A percentile compares a stretch with the other conserved stretches of the same genome.
Conservation (phyloP, 2,329 filamentous ascomycete genomes). For the Thelonectria rubi region DNA sequence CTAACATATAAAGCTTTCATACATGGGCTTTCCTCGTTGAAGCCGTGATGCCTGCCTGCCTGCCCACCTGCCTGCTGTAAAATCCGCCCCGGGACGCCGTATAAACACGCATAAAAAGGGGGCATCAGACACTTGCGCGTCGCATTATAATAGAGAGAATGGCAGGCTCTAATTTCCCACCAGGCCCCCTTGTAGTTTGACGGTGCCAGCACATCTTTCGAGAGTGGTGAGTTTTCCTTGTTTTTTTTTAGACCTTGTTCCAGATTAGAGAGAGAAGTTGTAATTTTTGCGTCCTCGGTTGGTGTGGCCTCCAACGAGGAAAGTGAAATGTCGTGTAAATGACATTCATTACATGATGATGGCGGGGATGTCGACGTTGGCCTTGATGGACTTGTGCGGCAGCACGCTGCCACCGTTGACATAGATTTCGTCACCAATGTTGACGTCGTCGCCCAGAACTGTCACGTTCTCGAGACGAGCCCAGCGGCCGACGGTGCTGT, state of each 20-base stretch:
- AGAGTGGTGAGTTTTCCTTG: conserved; percentile 42
- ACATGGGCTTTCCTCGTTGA: conserved; percentile 24
- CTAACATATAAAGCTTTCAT: conserved; percentile 36
- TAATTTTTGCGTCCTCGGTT: conserved; percentile 12
- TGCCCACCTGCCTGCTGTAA: conserved; percentile 37
- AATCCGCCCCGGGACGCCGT: conserved; percentile 41
- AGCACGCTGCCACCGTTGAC: conserved; percentile 96
- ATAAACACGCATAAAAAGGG: conserved; percentile 44
- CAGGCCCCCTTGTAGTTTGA: conserved; percentile 35
- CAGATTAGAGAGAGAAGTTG: conserved; percentile 26
- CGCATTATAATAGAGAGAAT: conserved; percentile 40
- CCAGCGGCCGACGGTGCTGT: conserved; percentile 95
- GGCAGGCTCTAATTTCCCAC: conserved; percentile 35
- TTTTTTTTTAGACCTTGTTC: conserved; percentile 34
- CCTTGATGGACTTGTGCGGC: conserved; percentile 98
- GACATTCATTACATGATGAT: conserved; percentile 68
- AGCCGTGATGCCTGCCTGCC: conserved; percentile 28
- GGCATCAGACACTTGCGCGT: conserved; percentile 42
- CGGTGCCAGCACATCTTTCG: conserved; percentile 41
- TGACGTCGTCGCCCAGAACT: conserved; percentile 97
- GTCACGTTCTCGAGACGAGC: conserved; percentile 96
- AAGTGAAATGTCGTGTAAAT: conserved; percentile 11
- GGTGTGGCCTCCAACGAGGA: conserved; percentile 38
- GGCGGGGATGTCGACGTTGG: conserved; percentile 85
- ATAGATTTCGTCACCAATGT: conserved; percentile 97